A percentile compares a stretch with the other conserved stretches of the same genome.
phyloP scores from a whole-genome alignment of 1,284 basidiomycete species.

The Trichosporon sp. region DNA sequence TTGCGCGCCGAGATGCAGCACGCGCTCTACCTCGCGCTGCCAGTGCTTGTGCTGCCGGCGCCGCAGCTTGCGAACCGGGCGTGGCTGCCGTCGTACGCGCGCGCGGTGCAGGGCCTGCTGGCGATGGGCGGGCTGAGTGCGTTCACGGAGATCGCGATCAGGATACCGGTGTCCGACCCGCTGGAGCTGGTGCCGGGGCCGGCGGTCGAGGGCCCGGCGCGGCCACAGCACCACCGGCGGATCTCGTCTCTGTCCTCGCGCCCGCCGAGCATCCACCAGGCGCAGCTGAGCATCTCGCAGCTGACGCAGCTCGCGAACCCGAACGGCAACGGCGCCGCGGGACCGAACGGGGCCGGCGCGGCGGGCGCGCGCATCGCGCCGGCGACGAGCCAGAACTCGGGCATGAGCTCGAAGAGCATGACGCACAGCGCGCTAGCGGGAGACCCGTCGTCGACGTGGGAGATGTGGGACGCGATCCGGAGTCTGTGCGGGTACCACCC shows the following conservation, averaged over 20 bases:
- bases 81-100: slow-evolving; percentile 84
- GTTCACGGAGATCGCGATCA: slow-evolving; percentile 67
- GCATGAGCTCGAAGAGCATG: slow-evolving; percentile 13
- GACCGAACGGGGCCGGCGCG: background rate
- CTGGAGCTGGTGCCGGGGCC: slow-evolving; percentile 39
- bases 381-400: background rate
- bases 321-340: background rate
- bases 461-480: slow-evolving; percentile 94
- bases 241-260: slow-evolving; percentile 41
- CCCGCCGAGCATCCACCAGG: slow-evolving; percentile 37
- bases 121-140: slow-evolving; percentile 56
- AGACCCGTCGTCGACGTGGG: slow-evolving; percentile 83
- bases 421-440: slow-evolving; percentile 40
- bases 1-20: slow-evolving; percentile 89
- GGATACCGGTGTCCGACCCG: slow-evolving; percentile 73
- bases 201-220: slow-evolving; percentile 5
- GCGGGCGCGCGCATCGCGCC: background rate
- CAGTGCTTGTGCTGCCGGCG: slow-evolving; percentile 80
- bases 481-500: slow-evolving; percentile 81
- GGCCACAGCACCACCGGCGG: slow-evolving; percentile 35
- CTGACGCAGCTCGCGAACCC: slow-evolving; percentile 10
- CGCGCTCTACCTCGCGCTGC: slow-evolving; percentile 84
- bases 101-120: slow-evolving; percentile 76
- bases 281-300: slow-evolving; percentile 29
- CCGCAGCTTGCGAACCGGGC: slow-evolving; percentile 68